Evolutionary conservation across 352 stramenopile genomes (phyloP), one percentile per base, ranked within the genome.

Genomic region (Globisporangium abappressorium): DNA sequence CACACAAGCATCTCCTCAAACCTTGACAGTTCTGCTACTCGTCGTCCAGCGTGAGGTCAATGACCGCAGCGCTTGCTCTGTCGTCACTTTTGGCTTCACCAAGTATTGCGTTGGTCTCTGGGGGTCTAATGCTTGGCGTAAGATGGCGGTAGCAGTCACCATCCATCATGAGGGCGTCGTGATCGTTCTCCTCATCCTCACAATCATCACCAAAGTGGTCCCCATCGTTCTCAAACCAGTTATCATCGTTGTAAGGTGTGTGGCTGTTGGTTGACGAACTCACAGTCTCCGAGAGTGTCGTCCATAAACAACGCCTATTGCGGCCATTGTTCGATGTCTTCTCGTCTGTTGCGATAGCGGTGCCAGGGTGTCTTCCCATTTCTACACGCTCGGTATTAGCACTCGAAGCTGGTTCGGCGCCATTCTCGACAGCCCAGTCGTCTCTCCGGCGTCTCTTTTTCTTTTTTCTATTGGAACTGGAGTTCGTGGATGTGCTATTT

Each of bases 221-320:
- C 0, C n/a, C 54, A 36, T 76, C 66, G 18, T 74, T 64, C 69
- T 77, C 69, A 74, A 85, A 80, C 75, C 73, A 85, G 6, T 53
- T 61, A 53, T 77, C 51, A 0, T 66, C 70, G 15, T 74, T 64
- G 58, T 80, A 80, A 8, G 34, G 20, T 66, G 14, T 20, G 54
- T 18, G 12, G 30, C 3, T 36, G 14, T 43, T 8, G 8, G 28
- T 43, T n/a, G 8, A 28, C 15, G 7, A 4, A 30, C 20, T 60
- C 30, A 20, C 24, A 9, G 15, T 14, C 14, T 58, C 24, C 9
- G 28, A 24, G 1, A 43, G 6, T 15, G 15, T 3, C 28, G 18
- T 33, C 30, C 30, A 24, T 22, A 22, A 9, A 36, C 26, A n/a
- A 20, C 5, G 5, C 3, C 5, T 15, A 49, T n/a, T 49, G 6